A percentile compares a stretch with the other conserved stretches of the same genome.
phyloP scores from a whole-genome alignment of 169 alveolate species.

The Fabrea salina region DNA sequence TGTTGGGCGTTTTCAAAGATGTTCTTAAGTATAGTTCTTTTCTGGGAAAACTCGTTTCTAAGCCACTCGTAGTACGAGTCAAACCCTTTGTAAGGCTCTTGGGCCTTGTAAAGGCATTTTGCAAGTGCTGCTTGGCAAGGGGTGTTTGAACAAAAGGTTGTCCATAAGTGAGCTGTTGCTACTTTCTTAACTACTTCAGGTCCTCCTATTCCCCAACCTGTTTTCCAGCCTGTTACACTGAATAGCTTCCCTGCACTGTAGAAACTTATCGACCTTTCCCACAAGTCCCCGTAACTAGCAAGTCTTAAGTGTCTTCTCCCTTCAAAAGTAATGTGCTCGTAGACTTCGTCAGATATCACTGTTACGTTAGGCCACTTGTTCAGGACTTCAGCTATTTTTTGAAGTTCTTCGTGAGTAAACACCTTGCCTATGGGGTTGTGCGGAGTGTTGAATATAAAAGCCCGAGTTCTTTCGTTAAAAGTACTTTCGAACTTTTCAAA shows the following conservation, averaged over 20 bases:
- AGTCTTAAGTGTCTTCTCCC: conserved; percentile 45
- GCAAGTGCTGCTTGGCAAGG: conserved; percentile 50
- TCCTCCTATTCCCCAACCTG: conserved; percentile 81
- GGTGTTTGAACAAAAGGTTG: conserved; percentile 50
- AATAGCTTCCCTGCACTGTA: conserved; percentile 71
- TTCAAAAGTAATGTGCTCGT: conserved; percentile 69
- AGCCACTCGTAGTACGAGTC: conserved; percentile 21
- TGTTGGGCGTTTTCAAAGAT: conserved; percentile 9
- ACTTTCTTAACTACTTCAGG: conserved; percentile 42
- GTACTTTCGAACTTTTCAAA: conserved; percentile 50
- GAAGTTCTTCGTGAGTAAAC: conserved; percentile 57
- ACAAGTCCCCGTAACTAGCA: conserved; percentile 55
- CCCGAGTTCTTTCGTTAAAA: conserved; percentile 55
- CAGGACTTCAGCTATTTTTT: conserved; percentile 55
- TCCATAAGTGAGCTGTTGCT: conserved; percentile 48
- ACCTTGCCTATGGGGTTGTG: conserved; percentile 79
- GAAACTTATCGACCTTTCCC: conserved; percentile 67
- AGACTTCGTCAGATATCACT: conserved; percentile 72
- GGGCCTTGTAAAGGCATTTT: conserved; percentile 19
- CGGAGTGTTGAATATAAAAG: conserved; percentile 69
- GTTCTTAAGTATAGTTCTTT: neutral
- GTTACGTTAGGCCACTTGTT: conserved; percentile 52
- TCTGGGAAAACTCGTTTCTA: conserved; percentile 30
- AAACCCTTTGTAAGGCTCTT: conserved; percentile 23
- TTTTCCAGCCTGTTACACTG: conserved; percentile 74